A percentile compares a stretch with the other conserved stretches of the same genome.
Conservation (phyloP, 345 rosid genomes). For the Lagerstroemia speciosa region DNA sequence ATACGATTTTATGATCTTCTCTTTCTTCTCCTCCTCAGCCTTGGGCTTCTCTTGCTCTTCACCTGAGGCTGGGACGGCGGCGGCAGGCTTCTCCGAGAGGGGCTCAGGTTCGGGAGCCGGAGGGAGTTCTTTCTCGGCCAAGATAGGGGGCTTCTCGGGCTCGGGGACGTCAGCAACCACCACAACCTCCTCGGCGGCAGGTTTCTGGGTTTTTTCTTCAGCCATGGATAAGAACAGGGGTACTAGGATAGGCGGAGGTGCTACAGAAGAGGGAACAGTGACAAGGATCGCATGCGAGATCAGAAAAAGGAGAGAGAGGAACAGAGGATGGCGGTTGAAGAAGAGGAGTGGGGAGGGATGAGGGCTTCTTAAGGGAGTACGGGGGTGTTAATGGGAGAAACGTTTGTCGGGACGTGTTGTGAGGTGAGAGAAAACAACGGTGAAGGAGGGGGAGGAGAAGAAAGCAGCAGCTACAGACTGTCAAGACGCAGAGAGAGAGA, state of each 20-base stretch:
- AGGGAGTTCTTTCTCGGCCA: slow-evolving; percentile 5
- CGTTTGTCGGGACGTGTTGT: not conserved
- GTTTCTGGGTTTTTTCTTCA: slow-evolving; percentile 11
- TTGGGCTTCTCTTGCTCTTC: slow-evolving; percentile 12
- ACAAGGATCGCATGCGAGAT: not conserved
- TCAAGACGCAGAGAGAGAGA: slow-evolving; percentile 1
- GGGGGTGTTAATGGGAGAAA: not conserved
- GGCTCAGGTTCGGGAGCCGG: slow-evolving; percentile 13
- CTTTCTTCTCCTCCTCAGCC: slow-evolving; percentile 6
- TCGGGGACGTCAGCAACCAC: slow-evolving; percentile 10
- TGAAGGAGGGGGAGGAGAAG: not conserved
- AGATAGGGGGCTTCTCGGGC: slow-evolving; percentile 3
- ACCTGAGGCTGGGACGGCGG: not conserved
- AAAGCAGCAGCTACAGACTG: slow-evolving; percentile 5
- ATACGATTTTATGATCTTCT: slow-evolving; percentile 9
- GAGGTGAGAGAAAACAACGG: not conserved
- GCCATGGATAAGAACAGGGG: slow-evolving; percentile 12
- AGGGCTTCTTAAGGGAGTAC: not conserved
- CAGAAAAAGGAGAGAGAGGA: not conserved
- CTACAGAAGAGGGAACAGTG: too few species aligned
- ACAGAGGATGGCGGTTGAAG: not conserved
- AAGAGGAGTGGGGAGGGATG: not conserved
- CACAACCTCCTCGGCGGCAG: slow-evolving; percentile 15
- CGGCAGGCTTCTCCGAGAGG: slow-evolving; percentile 9
- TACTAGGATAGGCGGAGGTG: not conserved